Evolutionary conservation across 225 moss, liverwort and hornwort genomes (phyloP), one percentile per base, ranked within the genome.

Genomic region (Marchantia paleacea): DNA sequence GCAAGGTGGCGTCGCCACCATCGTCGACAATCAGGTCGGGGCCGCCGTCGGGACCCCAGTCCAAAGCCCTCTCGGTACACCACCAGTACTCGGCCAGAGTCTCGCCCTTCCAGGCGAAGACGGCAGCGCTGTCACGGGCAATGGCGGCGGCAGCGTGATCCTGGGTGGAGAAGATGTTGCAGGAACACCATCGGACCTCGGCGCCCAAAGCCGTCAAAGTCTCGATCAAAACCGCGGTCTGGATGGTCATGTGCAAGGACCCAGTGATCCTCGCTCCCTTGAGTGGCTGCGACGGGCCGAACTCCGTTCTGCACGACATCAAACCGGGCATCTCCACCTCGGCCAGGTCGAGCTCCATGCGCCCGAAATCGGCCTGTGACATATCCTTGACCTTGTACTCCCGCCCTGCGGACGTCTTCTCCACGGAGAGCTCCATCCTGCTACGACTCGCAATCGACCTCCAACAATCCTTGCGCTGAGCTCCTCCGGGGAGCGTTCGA

Each of bases 51-150:
- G 89, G 89, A 47, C 94, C 97, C 97, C 97, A 97, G 77, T 97
- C 97, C 76, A 97, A 7, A 0, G 94, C 94, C 22, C 97, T 83
- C 90, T 97, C 94, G 16, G 97, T 97, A 76, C 97, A 97, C 97
- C 97, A 97, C 97, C 97, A 97, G 82, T 97, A 97, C 89, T 94
- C 96, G 54, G 92, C 90, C 14, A 97, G 81, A 1, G 96, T 97
- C 94, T 97, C 96, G 26, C 96, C 96, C 91, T 97, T 97, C 94
- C 96, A 97, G 7, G 96, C 96, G 57, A 97, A 97, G 80, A 97
- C 96, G 0, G 96, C 94, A 0, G 96, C 94, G 66, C 92, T 92
- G 78, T 96, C 96, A 4, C 96, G 88, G 1, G 96, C 96, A 48
- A 96, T 92, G 64, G 88, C 96, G 10, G 96, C 89, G 0, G 96